Conservation (phyloP, 768 basidiomycete species). For the Candolleomyces eurysporus region DNA sequence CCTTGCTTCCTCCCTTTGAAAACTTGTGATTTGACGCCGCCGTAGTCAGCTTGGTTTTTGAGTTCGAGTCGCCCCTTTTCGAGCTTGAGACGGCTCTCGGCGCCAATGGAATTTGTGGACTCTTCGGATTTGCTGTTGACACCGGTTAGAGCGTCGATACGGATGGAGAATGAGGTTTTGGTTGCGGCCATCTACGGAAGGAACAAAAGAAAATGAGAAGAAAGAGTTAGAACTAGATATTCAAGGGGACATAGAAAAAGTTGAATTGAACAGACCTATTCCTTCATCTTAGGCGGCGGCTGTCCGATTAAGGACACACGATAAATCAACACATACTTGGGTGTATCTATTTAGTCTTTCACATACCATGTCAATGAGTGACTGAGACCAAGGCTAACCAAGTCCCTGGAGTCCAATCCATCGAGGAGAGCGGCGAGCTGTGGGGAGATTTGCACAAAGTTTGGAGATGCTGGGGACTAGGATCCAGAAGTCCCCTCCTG, state of each 20-base stretch:
- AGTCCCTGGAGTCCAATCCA: constrained; percentile 88
- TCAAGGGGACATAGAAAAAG: not conserved
- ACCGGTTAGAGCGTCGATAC: constrained; percentile 95
- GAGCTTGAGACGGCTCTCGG: constrained; percentile 92
- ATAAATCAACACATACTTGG: constrained; percentile 99
- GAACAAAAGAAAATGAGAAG: not conserved
- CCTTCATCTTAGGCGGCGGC: constrained; percentile 96
- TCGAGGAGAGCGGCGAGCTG: constrained; percentile 87
- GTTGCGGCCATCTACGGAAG: constrained; percentile 97
- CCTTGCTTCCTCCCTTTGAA: constrained; percentile 60
- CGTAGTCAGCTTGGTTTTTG: constrained; percentile 77
- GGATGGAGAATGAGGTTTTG: constrained; percentile 94
- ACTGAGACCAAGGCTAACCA: constrained; percentile 91
- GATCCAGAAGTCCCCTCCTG: too few relatives aligned
- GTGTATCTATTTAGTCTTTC: constrained; percentile 99
- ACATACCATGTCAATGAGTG: constrained; percentile 89
- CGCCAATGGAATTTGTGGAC: constrained; percentile 79
- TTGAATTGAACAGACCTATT: constrained; percentile 57
- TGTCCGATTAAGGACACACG: constrained; percentile 97
- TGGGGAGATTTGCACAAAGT: too few relatives aligned
- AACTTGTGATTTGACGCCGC: constrained; percentile 65
- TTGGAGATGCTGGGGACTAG: too few relatives aligned
- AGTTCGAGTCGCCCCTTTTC: constrained; percentile 90
- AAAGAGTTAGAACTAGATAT: too few relatives aligned
- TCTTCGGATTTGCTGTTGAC: constrained; percentile 86